Evolutionary conservation across 768 basidiomycete genomes (phyloP).

Genomic region (Megacollybia marginata): DNA sequence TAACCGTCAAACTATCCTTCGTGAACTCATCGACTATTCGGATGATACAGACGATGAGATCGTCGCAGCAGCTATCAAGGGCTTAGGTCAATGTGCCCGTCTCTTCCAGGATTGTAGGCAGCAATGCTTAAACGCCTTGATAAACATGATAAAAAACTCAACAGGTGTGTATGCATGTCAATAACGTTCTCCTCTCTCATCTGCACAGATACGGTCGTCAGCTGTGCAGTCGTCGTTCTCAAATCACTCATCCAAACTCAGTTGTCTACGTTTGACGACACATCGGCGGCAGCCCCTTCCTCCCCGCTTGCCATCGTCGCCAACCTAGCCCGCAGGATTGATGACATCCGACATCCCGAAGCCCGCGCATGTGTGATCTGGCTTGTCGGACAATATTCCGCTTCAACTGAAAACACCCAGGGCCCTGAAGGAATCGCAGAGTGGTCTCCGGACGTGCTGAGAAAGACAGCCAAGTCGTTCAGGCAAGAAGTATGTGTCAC

Average conservation of each 20-base stretch:
- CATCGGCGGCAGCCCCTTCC: slow-evolving; percentile 19
- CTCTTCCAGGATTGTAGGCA: slow-evolving; percentile 60
- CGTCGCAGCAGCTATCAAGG: slow-evolving; percentile 66
- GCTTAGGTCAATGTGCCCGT: slow-evolving; percentile 70
- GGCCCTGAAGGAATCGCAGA: slow-evolving; percentile 52
- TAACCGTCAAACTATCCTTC: slow-evolving; percentile 63
- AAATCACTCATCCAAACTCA: slow-evolving; percentile 77
- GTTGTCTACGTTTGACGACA: slow-evolving; percentile 28
- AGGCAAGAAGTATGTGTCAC: slow-evolving; percentile 47
- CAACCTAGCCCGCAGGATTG: slow-evolving; percentile 68
- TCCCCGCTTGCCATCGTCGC: slow-evolving; percentile 64
- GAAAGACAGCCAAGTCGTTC: slow-evolving; percentile 75
- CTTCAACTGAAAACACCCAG: slow-evolving; percentile 23
- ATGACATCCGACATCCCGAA: slow-evolving; percentile 70
- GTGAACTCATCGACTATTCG: slow-evolving; percentile 80
- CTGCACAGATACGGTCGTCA: slow-evolving; percentile 61
- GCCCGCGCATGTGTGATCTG: slow-evolving; percentile 87
- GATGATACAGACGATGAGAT: slow-evolving; percentile 71
- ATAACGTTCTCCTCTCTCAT: neutral
- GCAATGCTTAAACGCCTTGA: slow-evolving; percentile 70
- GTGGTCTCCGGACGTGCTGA: slow-evolving; percentile 87
- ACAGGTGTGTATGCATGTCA: slow-evolving; percentile 44
- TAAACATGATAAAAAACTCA: slow-evolving; percentile 70
- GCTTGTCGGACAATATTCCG: slow-evolving; percentile 87
- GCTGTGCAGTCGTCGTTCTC: slow-evolving; percentile 76